phyloP scores from a whole-genome alignment of 164 flowering plant species.

The Brasenia schreberi region DNA sequence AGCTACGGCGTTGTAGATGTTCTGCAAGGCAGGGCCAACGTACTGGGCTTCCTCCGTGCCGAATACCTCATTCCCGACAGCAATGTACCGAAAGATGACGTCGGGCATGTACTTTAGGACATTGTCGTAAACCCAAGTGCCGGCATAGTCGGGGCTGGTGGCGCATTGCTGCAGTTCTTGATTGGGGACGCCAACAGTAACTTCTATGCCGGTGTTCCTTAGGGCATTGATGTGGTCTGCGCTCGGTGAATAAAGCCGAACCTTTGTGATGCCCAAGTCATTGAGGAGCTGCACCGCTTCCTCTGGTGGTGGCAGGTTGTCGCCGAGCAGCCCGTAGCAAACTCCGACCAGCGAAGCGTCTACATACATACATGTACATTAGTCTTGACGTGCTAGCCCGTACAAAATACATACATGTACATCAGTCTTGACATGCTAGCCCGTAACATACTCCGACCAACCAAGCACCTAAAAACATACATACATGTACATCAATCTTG shows the following conservation, averaged over 20 bases:
- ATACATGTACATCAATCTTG: too few relatives aligned
- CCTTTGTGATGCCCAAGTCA: neutral
- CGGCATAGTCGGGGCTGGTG: neutral
- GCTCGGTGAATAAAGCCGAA: constrained; percentile 12
- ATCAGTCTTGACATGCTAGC: too few relatives aligned
- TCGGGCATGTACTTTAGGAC: neutral
- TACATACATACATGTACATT: too few relatives aligned
- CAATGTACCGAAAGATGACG: constrained; percentile 9
- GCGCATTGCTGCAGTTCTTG: constrained; percentile 4
- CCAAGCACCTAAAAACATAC: too few relatives aligned
- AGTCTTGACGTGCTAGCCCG: too few relatives aligned
- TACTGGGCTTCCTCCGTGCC: constrained; percentile 1
- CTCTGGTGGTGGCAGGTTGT: constrained; percentile 6
- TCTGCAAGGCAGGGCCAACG: constrained; percentile 7
- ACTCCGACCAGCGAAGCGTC: constrained; percentile 4
- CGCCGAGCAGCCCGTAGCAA: constrained; percentile 7
- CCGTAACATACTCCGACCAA: too few relatives aligned
- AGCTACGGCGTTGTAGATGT: neutral
- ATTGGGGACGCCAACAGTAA: constrained; percentile 4
- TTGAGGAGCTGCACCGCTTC: constrained; percentile 5
- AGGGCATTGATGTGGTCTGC: constrained; percentile 5
- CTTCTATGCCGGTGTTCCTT: constrained; percentile 7
- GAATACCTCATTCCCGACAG: constrained; percentile 15
- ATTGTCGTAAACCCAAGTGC: constrained; percentile 6
- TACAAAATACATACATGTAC: too few relatives aligned